phyloP scores from a whole-genome alignment of 306 rosid genomes.

The Echinosophora koreensis region DNA sequence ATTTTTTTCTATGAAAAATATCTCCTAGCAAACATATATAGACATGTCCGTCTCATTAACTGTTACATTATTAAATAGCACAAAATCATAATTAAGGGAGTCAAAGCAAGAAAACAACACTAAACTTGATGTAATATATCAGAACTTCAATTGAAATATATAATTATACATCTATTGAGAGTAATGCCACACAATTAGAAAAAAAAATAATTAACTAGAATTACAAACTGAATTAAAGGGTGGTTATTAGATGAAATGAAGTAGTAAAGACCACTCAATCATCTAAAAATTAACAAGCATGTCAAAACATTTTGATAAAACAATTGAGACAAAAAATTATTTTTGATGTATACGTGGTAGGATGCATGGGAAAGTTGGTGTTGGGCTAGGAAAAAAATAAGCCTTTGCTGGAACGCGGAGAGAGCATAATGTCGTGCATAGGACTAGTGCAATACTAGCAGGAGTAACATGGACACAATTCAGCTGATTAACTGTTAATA shows the following conservation, averaged over 20 bases:
- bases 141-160: neutral
- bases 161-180: no score
- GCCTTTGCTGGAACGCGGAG: slow-evolving; percentile 53
- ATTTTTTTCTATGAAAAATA: neutral
- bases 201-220: no score
- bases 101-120: neutral
- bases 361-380: neutral
- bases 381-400: neutral
- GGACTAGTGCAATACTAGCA: slow-evolving; percentile 42
- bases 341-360: neutral
- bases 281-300: no score
- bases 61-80: neutral
- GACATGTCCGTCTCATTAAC: neutral
- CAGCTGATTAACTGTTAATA: neutral
- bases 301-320: no score
- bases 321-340: no score
- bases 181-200: no score
- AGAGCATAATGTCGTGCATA: slow-evolving; percentile 41
- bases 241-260: no score
- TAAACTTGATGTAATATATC: neutral
- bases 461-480: neutral
- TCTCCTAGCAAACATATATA: neutral
- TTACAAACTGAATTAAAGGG: no score
- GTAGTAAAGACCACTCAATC: no score
- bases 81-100: neutral